Percentiles rank a stretch among this genome's conserved stretches.
Evolutionary conservation across 805 yeast genomes (phyloP).

Genomic region (Myxozyma geophila): DNA sequence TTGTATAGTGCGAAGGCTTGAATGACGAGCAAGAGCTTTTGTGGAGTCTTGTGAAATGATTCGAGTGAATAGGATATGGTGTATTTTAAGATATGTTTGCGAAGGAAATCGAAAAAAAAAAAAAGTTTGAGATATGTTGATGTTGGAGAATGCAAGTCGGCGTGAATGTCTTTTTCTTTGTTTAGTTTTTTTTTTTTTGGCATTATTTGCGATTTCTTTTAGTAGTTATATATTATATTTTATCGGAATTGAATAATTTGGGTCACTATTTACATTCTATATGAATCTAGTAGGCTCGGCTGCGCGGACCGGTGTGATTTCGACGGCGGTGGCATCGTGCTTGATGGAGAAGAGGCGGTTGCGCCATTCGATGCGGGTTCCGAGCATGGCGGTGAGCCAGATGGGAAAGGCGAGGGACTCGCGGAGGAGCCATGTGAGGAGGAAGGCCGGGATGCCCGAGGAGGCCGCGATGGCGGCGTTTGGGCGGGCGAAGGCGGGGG

Average conservation of each 20-base stretch:
- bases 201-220: not conserved
- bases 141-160: too few relatives aligned
- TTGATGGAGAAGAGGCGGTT: slow-evolving; percentile 74
- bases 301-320: slow-evolving; percentile 39
- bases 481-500: slow-evolving; percentile 41
- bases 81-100: too few relatives aligned
- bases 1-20: too few relatives aligned
- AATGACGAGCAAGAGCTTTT: too few relatives aligned
- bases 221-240: not conserved
- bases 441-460: slow-evolving; percentile 43
- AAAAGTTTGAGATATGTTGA: too few relatives aligned
- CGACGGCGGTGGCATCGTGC: slow-evolving; percentile 78
- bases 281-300: too few relatives aligned
- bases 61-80: too few relatives aligned
- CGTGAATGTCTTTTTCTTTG: too few relatives aligned
- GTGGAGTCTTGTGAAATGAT: too few relatives aligned
- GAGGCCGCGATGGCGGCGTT: slow-evolving; percentile 17
- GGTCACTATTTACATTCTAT: not conserved
- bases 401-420: slow-evolving; percentile 80
- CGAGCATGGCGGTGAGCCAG: slow-evolving; percentile 80
- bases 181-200: not conserved
- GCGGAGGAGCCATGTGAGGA: slow-evolving; percentile 65
- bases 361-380: slow-evolving; percentile 69
- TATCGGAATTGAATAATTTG: not conserved
- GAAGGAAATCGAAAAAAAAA: too few relatives aligned